Base-by-base conservation (phyloP, 2,329 filamentous ascomycete genomes). In the Aspergillus alliaceus region DNA sequence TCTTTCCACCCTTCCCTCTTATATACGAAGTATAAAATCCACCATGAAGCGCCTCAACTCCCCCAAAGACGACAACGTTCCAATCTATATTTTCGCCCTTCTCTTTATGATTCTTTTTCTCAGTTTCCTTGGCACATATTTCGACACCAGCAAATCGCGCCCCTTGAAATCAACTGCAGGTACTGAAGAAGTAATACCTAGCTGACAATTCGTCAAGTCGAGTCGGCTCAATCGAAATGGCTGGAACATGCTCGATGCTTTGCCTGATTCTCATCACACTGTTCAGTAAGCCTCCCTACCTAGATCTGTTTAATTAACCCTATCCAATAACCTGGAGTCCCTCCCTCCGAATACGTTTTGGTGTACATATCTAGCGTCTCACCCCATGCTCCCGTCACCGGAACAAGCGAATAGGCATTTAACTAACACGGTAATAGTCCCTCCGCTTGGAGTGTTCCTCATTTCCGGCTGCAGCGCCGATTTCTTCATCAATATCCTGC, bases 391-490 rank as follows among this genome's bases (percentile, higher is more conserved):
- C n/a, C n/a, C n/a, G n/a, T n/a, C n/a, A n/a, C n/a, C n/a, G n/a
- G n/a, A n/a, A n/a, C n/a, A n/a, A n/a, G n/a, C n/a, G n/a, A n/a
- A n/a, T n/a, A n/a, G n/a, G n/a, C n/a, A n/a, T n/a, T n/a, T n/a
- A n/a, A n/a, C n/a, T n/a, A n/a, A n/a, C n/a, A n/a, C n/a, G n/a
- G n/a, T n/a, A n/a, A 18, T 24, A 90, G 87, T 88, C 58, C 87
- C 87, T 51, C 87, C 87, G 14, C 71, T 87, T 54, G 87, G 86
- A 50, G 86, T 88, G 44, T 86, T 80, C 69, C 74, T 83, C 49
- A 82, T 90, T 51, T 82, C 86, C 56, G 87, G 87, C 67, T 90
- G 86, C 67, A 86, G 86, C 39, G 72, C 76, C 65, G 87, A 90
- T 66, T 73, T 90, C 32, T 78, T 86, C 52, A 83, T 90, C 74